Evolutionary conservation across 2,329 filamentous ascomycete genomes (phyloP), one percentile per base, ranked within the genome.

Genomic region (Aureobasidium sp.): DNA sequence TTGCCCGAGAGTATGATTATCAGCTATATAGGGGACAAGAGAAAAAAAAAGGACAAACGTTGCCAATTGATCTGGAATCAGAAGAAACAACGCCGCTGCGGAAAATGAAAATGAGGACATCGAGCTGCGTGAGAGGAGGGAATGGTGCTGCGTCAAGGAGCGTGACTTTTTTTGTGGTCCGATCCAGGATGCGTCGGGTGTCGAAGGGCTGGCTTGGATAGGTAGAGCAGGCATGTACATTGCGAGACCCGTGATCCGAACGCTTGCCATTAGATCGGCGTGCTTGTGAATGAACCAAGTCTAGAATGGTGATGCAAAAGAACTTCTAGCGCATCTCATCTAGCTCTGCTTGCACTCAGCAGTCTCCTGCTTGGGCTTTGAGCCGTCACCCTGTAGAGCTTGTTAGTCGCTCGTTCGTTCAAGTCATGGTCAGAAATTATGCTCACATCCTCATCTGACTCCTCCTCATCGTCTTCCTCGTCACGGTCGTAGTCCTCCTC

Each of bases 301-400:
- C 55, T 58, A 58, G 41, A n/a, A 58, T 58, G 55, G 32, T 47
- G 37, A 47, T 58, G 55, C 26, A 44, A 34, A 42, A n/a, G 36
- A 23, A 44, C 27, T 9, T 51, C 26, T 39, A 57, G 26, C 15
- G 29, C 57, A 42, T 52, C 37, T 62, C 32, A 60, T 65, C 64
- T 73, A 96, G 80, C 90, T 95, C 80, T 95, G 91, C 84, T 96
- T 96, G 86, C 91, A 96, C 81, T 96, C 91, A 68, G 91, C 90
- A 68, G 91, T 87, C 79, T 96, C 91, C 79, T 94, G 91, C 83
- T 95, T 95, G 63, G 91, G 91, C 83, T 93, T 95, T 69, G 88
- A 87, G 67, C 85, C 86, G 73, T 92, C 90, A 73, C 95, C 90
- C 90, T 95, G 69, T n/a, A 58, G 12, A 34, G 1, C 0, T 29